A percentile compares a stretch with the other conserved stretches of the same genome.
phyloP scores from a whole-genome alignment of 306 rosid genomes.

The Dalbergia oliveri region DNA sequence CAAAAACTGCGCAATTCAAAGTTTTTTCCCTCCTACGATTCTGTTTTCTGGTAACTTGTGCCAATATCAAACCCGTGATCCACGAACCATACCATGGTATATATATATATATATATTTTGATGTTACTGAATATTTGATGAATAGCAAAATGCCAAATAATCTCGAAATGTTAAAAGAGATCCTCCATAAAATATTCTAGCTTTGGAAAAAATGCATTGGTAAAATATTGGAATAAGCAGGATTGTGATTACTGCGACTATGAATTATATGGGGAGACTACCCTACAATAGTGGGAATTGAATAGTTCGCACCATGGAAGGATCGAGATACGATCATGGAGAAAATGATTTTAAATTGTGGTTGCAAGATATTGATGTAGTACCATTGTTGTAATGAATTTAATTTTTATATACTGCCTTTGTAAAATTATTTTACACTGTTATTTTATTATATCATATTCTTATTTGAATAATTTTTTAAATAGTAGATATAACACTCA shows the following conservation, averaged over 20 bases:
- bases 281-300: constrained; percentile 10
- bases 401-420: no score
- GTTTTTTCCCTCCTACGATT: background rate
- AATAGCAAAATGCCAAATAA: constrained; percentile 50
- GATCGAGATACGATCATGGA: constrained; percentile 43
- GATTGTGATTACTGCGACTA: background rate
- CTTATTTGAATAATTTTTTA: no score
- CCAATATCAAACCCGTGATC: constrained; percentile 52
- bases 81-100: constrained; percentile 14
- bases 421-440: no score
- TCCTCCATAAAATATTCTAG: background rate
- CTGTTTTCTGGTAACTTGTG: constrained; percentile 57
- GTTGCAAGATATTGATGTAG: no score
- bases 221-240: constrained; percentile 9
- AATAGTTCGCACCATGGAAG: constrained; percentile 38
- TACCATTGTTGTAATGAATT: background rate
- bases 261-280: background rate
- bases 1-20: constrained; percentile 34
- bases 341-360: background rate
- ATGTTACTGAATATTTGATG: background rate
- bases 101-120: no score
- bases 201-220: constrained; percentile 16
- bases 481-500: no score
- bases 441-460: no score
- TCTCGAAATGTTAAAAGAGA: constrained; percentile 44